These are phyloP conservation scores for Gremmenia infestans DNA, from an alignment of 2,329 filamentous ascomycete genomes.

Conservation along the genomic window DNA sequence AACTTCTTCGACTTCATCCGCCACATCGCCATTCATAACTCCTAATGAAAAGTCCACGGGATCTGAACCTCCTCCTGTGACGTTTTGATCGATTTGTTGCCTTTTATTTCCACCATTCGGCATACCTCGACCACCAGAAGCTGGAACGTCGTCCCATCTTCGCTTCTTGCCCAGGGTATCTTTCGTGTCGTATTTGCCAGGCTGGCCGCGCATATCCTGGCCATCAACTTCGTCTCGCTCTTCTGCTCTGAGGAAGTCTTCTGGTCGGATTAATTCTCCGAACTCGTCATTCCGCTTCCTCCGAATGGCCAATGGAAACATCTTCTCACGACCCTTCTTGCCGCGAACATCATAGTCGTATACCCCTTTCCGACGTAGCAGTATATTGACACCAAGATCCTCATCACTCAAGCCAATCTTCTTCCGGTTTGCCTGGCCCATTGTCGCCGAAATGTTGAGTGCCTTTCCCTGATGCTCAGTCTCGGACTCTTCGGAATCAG, in stretches of 20 bases:
- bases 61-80: conserved; percentile 27
- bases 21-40: conserved; percentile 51
- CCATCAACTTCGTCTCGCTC: conserved; percentile 75
- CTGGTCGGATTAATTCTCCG: conserved; percentile 86
- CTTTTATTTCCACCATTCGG: conserved; percentile 54
- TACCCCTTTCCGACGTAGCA: conserved; percentile 83
- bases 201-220: conserved; percentile 52
- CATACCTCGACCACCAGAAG: conserved; percentile 35
- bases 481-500: conserved; percentile 83
- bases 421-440: conserved; percentile 78
- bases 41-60: conserved; percentile 40
- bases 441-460: conserved; percentile 78
- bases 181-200: conserved; percentile 45
- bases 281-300: conserved; percentile 83
- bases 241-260: conserved; percentile 90
- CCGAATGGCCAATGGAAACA: conserved; percentile 82
- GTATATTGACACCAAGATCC: conserved; percentile 84
- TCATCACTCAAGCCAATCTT: conserved; percentile 84
- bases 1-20: conserved; percentile 50
- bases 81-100: conserved; percentile 41
- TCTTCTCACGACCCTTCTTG: conserved; percentile 86
- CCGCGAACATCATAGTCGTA: conserved; percentile 89
- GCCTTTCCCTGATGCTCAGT: conserved; percentile 87
- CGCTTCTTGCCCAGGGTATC: conserved; percentile 82
- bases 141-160: conserved; percentile 75